Conservation (phyloP, 2,329 filamentous ascomycete species). For the Aspergillus sp. region DNA sequence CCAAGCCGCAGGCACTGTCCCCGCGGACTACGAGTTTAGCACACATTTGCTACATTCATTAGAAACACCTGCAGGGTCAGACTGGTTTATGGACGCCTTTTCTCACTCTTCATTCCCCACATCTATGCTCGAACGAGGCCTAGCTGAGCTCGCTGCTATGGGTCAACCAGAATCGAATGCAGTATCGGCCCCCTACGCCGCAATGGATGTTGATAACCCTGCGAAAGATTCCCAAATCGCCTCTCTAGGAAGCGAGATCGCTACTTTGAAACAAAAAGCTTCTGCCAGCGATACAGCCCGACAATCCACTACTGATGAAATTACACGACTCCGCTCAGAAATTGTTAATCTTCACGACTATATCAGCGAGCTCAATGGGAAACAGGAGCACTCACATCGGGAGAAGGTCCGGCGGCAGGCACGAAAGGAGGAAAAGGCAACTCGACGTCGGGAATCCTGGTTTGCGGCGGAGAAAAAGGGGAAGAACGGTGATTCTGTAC, state of each 20-base stretch:
- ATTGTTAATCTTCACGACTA: conserved; percentile 37
- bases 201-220: conserved; percentile 19
- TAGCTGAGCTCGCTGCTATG: conserved; percentile 38
- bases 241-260: conserved; percentile 41
- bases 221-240: conserved; percentile 28
- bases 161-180: conserved; percentile 26
- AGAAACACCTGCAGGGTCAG: conserved; percentile 3
- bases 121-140: conserved; percentile 41
- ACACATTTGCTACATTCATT: conserved; percentile 35
- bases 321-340: conserved; percentile 37
- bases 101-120: conserved; percentile 39
- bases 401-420: conserved; percentile 35
- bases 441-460: conserved; percentile 44
- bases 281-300: conserved; percentile 37
- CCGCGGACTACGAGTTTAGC: conserved; percentile 43
- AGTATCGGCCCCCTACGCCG: conserved; percentile 13
- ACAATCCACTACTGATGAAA: conserved; percentile 35
- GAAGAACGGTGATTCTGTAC: conserved; percentile 39
- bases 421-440: conserved; percentile 41
- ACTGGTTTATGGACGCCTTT: conserved; percentile 39
- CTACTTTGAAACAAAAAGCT: conserved; percentile 38
- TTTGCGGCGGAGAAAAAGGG: conserved; percentile 47
- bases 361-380: conserved; percentile 39
- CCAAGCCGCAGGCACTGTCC: conserved; percentile 37
- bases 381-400: conserved; percentile 34